A percentile compares a stretch with the other conserved stretches of the same genome.
These are phyloP conservation scores for Naganishia albida DNA, from an alignment of 1,284 basidiomycete species.

Conservation along the genomic window DNA sequence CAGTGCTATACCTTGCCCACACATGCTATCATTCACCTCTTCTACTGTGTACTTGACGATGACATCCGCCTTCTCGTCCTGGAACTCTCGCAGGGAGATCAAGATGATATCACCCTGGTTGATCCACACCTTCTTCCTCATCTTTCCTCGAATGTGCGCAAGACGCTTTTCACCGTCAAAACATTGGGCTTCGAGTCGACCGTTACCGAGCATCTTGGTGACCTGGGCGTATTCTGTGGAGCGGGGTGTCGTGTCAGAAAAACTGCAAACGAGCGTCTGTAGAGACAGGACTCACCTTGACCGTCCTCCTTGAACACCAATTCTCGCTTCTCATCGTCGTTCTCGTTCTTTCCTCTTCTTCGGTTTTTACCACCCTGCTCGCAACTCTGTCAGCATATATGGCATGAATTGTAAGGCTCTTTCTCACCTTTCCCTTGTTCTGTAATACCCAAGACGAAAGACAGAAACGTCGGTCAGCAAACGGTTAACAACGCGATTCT, in stretches of 20 bases:
- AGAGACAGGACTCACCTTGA: conserved; percentile 61
- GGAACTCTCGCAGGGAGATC: conserved; percentile 95
- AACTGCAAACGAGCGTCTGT: not conserved
- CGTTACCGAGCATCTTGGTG: conserved; percentile 98
- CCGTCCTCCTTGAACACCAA: conserved; percentile 98
- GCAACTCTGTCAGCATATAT: not conserved
- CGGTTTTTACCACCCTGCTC: conserved; percentile 96
- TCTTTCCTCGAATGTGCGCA: conserved; percentile 97
- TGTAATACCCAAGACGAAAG: conserved; percentile 2
- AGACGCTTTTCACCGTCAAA: conserved; percentile 98
- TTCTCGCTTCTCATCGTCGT: conserved; percentile 97
- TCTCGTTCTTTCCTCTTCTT: conserved; percentile 99
- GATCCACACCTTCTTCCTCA: conserved; percentile 99
- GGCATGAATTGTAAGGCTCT: too few relatives aligned
- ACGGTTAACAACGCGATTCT: too few relatives aligned
- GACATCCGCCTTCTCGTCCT: conserved; percentile 98
- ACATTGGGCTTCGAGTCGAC: conserved; percentile 92
- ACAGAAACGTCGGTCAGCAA: not conserved
- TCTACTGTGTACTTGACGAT: conserved; percentile 99
- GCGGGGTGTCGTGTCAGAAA: not conserved
- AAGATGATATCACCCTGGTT: conserved; percentile 98
- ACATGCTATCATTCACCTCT: conserved; percentile 56
- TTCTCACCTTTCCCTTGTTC: conserved; percentile 37
- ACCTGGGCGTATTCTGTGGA: conserved; percentile 91
- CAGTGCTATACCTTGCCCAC: not conserved